phyloP scores from a whole-genome alignment of 208 protist genomes.

The Crithidia expoeki region DNA sequence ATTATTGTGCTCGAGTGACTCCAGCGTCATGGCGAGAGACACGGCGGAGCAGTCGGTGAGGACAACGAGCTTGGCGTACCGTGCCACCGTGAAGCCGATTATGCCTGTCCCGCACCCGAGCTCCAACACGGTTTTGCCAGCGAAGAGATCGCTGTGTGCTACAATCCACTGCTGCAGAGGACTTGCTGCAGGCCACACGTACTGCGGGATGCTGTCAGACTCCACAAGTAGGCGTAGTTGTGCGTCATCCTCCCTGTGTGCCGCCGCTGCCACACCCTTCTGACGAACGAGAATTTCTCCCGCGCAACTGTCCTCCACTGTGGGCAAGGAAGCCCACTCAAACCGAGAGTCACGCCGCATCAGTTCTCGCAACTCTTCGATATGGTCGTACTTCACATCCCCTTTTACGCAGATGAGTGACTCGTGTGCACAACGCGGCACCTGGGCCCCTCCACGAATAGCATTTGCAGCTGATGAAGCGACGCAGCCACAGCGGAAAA shows the following conservation, averaged over 20 bases:
- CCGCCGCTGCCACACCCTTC: background rate
- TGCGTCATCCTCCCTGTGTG: background rate
- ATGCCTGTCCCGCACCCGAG: constrained; percentile 67
- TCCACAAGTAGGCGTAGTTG: constrained; percentile 30
- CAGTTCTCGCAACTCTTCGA: constrained; percentile 17
- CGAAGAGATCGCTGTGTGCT: constrained; percentile 26
- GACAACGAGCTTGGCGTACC: constrained; percentile 40
- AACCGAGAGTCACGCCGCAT: constrained; percentile 24
- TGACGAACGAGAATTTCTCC: constrained; percentile 15
- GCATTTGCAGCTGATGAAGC: background rate
- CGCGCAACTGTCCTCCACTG: background rate
- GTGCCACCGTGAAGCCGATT: constrained; percentile 40
- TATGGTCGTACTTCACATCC: constrained; percentile 4
- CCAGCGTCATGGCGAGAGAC: constrained; percentile 46
- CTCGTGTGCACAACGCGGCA: background rate
- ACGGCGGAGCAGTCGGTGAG: constrained; percentile 55
- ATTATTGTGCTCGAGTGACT: constrained; percentile 16
- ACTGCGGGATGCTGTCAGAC: constrained; percentile 56
- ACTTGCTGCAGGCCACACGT: constrained; percentile 51
- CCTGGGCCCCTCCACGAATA: too few species aligned
- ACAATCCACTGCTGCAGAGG: constrained; percentile 42
- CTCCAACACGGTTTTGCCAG: constrained; percentile 54
- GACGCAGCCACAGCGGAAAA: background rate
- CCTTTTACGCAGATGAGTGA: background rate
- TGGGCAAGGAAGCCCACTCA: constrained; percentile 21